Evolutionary conservation across 2,329 filamentous ascomycete genomes (phyloP).

Genomic region (Xylaria sp.): DNA sequence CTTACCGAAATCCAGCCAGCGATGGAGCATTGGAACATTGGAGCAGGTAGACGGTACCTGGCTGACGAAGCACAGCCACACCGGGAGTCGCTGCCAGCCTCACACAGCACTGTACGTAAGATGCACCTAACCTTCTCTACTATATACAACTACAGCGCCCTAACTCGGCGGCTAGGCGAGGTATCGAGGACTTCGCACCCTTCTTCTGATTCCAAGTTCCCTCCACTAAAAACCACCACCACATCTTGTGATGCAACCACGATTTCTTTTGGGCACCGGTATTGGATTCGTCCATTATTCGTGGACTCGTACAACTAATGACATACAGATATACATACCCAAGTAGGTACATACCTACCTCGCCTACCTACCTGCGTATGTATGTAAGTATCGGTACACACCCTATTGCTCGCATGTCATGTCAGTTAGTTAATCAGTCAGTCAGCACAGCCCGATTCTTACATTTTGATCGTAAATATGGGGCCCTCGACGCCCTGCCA

Average conservation of each 20-base stretch:
- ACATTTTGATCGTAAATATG: neutral
- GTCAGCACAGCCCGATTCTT: neutral
- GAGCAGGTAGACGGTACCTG: neutral
- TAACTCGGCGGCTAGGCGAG: neutral
- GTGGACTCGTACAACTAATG: too few species aligned
- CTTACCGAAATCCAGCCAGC: constrained; percentile 11
- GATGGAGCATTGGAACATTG: too few species aligned
- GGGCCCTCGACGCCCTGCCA: neutral
- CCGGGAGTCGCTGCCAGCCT: neutral
- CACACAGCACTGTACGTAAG: too few species aligned
- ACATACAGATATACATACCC: too few species aligned
- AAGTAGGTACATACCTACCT: too few species aligned
- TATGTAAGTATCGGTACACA: too few species aligned
- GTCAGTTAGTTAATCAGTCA: neutral
- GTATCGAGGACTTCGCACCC: neutral
- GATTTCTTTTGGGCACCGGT: constrained; percentile 1
- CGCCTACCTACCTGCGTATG: too few species aligned
- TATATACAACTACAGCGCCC: neutral
- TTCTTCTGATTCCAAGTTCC: neutral
- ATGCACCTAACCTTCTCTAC: too few species aligned
- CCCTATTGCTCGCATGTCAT: neutral
- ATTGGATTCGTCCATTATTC: neutral
- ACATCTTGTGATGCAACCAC: constrained; percentile 4
- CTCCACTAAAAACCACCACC: neutral
- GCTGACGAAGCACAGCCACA: constrained; percentile 16